Conservation (phyloP, 139 green algal species). For the Auxenochlorella protothecoides region DNA sequence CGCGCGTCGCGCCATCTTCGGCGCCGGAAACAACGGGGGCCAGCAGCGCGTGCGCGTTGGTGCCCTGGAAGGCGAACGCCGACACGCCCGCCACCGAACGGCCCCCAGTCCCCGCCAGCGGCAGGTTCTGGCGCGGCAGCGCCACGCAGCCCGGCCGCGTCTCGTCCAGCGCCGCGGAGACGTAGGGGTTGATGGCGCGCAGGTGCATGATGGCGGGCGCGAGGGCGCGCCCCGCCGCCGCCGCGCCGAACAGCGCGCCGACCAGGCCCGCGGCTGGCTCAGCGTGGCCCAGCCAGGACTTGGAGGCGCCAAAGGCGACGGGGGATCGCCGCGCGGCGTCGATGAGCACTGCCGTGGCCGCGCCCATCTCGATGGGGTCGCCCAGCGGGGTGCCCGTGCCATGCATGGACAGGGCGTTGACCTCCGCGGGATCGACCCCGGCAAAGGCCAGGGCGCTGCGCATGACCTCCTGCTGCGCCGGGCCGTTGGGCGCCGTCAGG, state of each 20-base stretch:
- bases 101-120: too few relatives aligned
- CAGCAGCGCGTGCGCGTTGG: conserved; percentile 32
- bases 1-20: too few relatives aligned
- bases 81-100: conserved; percentile 7
- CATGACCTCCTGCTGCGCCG: conserved; percentile 38
- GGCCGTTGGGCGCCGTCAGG: conserved; percentile 50
- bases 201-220: conserved; percentile 50
- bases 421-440: conserved; percentile 6
- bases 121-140: not conserved
- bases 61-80: conserved; percentile 36
- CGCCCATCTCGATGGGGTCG: conserved; percentile 79
- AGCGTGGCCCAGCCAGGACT: conserved; percentile 39
- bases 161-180: conserved; percentile 35
- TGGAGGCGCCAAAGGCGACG: conserved; percentile 18
- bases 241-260: conserved; percentile 27
- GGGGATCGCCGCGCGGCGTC: conserved; percentile 13
- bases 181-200: conserved; percentile 39
- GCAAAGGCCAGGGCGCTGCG: conserved; percentile 10
- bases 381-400: conserved; percentile 63
- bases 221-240: not conserved
- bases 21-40: not conserved
- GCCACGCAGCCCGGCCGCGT: not conserved
- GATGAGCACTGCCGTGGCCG: conserved; percentile 25
- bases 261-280: conserved; percentile 36
- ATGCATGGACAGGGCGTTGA: conserved; percentile 40